These are phyloP conservation scores for Ceriops zippeliana DNA, from an alignment of 345 rosid genomes.

Conservation along the genomic window DNA sequence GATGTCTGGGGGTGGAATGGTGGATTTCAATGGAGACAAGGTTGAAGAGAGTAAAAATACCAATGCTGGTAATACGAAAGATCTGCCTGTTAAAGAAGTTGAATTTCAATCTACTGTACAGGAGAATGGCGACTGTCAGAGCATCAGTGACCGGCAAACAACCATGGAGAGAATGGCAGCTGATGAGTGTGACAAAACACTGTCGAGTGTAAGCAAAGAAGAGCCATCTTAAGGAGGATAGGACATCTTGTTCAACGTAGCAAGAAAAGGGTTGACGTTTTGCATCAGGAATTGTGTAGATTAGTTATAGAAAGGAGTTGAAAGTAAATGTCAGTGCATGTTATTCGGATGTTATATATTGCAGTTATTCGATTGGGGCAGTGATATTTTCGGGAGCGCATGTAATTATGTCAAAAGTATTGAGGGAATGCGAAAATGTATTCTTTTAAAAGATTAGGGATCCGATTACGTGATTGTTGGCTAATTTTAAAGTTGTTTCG, in stretches of 20 bases:
- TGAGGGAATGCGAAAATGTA: background rate
- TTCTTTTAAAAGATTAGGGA: no score
- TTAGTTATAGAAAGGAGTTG: constrained; percentile 16
- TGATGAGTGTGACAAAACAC: constrained; percentile 19
- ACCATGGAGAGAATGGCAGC: background rate
- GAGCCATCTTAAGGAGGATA: constrained; percentile 14
- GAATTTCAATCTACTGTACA: constrained; percentile 24
- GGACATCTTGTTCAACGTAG: constrained; percentile 15
- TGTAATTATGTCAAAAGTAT: background rate
- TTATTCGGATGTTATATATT: background rate
- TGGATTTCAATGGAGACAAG: constrained; percentile 9
- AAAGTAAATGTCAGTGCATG: constrained; percentile 11
- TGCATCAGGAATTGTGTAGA: constrained; percentile 21
- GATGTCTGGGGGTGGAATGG: constrained; percentile 20
- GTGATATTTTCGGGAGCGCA: background rate
- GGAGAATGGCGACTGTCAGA: constrained; percentile 13
- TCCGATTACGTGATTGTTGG: background rate
- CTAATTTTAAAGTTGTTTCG: background rate
- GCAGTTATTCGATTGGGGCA: background rate
- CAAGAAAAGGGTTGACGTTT: background rate
- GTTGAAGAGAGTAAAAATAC: constrained; percentile 27
- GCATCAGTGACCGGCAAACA: background rate
- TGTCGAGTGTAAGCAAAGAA: constrained; percentile 20
- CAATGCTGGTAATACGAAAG: constrained; percentile 15
- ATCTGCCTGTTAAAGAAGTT: constrained; percentile 12